A percentile compares a stretch with the other conserved stretches of the same genome.
Evolutionary conservation across 177 flowering plant genomes (phyloP).

Genomic region (Vitis hybrid): DNA sequence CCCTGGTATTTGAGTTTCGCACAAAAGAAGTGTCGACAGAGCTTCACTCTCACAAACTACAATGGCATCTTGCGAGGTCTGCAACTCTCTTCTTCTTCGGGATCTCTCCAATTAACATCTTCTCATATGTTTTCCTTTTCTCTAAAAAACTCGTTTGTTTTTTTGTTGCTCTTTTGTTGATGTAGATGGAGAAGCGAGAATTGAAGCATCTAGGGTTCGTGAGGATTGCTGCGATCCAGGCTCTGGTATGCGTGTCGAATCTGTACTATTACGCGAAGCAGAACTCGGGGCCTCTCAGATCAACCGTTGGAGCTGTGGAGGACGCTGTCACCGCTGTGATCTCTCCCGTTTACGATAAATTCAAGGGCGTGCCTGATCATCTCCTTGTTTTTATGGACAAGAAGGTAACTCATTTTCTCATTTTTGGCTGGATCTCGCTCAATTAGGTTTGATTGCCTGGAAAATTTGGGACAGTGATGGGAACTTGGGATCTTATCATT

Average conservation of each 20-base stretch:
- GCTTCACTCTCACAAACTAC: too few relatives aligned
- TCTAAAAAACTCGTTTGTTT: neutral
- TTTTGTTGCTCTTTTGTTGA: slow-evolving; percentile 3
- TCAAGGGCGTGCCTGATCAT: slow-evolving; percentile 47
- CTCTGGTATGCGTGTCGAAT: slow-evolving; percentile 33
- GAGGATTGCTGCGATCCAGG: slow-evolving; percentile 39
- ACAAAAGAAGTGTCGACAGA: too few relatives aligned
- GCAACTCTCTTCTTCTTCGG: neutral
- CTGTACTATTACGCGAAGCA: slow-evolving; percentile 64
- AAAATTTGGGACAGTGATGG: too few relatives aligned
- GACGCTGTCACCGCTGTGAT: slow-evolving; percentile 42
- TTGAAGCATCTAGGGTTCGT: slow-evolving; percentile 65
- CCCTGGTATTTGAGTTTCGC: too few relatives aligned
- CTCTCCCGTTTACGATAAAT: slow-evolving; percentile 49
- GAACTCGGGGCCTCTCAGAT: slow-evolving; percentile 56
- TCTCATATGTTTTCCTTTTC: neutral
- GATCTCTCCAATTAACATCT: neutral
- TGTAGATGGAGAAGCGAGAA: slow-evolving; percentile 19
- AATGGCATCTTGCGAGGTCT: neutral
- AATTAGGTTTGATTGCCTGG: neutral
- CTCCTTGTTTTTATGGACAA: slow-evolving; percentile 50
- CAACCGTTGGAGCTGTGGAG: slow-evolving; percentile 48
- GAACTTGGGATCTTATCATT: neutral
- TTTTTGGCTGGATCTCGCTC: neutral
- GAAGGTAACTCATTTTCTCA: slow-evolving; percentile 32